Evolutionary conservation across 495 filamentous ascomycete species (phyloP).

Genomic region (Baudoinia panamericana): DNA sequence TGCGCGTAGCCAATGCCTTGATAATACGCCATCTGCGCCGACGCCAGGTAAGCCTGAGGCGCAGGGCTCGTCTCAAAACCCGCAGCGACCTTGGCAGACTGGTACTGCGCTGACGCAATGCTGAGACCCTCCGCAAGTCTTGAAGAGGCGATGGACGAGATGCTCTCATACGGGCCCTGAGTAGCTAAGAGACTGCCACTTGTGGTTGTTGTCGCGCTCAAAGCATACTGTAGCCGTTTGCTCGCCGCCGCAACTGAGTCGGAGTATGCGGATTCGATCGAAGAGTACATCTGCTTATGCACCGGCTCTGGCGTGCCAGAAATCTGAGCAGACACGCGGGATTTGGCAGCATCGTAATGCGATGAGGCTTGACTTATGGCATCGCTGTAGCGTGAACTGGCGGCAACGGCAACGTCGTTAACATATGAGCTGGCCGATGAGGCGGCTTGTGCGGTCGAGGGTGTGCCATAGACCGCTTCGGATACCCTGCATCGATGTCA

Average conservation of each 20-base stretch:
- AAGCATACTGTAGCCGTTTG: slow-evolving; percentile 39
- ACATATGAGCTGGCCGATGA: slow-evolving; percentile 6
- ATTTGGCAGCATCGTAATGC: slow-evolving; percentile 53
- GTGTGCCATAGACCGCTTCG: slow-evolving; percentile 48
- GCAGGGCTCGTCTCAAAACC: slow-evolving; percentile 43
- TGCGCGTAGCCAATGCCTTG: slow-evolving; percentile 65
- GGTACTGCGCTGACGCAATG: slow-evolving; percentile 52
- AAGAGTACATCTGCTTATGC: slow-evolving; percentile 50
- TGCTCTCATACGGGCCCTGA: slow-evolving; percentile 40
- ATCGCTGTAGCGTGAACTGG: slow-evolving; percentile 46
- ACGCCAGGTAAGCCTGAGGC: slow-evolving; percentile 42
- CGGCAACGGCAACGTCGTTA: slow-evolving; percentile 33
- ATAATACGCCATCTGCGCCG: slow-evolving; percentile 61
- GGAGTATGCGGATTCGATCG: slow-evolving; percentile 56
- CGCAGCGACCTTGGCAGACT: slow-evolving; percentile 44
- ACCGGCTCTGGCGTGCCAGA: slow-evolving; percentile 50
- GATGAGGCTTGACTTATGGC: slow-evolving; percentile 48
- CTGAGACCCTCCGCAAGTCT: slow-evolving; percentile 50
- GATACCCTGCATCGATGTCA: slow-evolving; percentile 36
- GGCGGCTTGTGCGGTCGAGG: slow-evolving; percentile 24
- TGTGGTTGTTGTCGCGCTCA: slow-evolving; percentile 29
- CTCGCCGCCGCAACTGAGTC: slow-evolving; percentile 49
- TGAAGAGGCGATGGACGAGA: slow-evolving; percentile 52
- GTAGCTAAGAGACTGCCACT: slow-evolving; percentile 18
- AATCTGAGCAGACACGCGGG: slow-evolving; percentile 50